A percentile compares a stretch with the other conserved stretches of the same genome.
Evolutionary conservation across 345 rosid genomes (phyloP).

Genomic region (Cardiospermum halicacabum): DNA sequence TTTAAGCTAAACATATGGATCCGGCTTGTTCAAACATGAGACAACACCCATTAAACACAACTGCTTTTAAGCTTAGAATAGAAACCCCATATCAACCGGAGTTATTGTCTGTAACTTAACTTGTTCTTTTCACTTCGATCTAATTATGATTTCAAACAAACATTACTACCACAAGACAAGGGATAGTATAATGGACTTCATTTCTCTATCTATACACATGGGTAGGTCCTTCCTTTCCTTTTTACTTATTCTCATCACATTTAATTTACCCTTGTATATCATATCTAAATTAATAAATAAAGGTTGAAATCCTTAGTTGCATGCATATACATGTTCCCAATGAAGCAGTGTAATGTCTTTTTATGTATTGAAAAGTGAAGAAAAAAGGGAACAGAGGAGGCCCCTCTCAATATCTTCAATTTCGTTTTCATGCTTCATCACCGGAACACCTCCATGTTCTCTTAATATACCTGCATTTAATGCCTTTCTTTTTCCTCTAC

Average conservation of each 20-base stretch:
- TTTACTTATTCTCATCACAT: not conserved
- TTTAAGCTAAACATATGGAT: not conserved
- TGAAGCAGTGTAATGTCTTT: constrained; percentile 4
- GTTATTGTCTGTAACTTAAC: not conserved
- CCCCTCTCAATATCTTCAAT: constrained; percentile 34
- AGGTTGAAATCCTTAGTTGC: not conserved
- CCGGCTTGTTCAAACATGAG: not conserved
- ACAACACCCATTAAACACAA: not conserved
- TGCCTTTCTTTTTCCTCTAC: constrained; percentile 32
- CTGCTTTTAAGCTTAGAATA: not conserved
- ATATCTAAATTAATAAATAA: not conserved
- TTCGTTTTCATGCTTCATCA: constrained; percentile 32
- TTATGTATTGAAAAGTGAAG: constrained; percentile 12
- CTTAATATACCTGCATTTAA: constrained; percentile 45
- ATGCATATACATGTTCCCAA: constrained; percentile 12
- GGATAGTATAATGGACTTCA: constrained; percentile 37
- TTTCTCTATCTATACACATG: constrained; percentile 30
- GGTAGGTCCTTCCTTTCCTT: constrained; percentile 27
- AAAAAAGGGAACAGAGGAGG: constrained; percentile 27
- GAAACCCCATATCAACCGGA: not conserved
- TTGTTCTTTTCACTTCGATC: not conserved
- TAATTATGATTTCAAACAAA: not conserved
- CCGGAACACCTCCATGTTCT: constrained; percentile 37
- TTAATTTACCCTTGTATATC: not conserved
- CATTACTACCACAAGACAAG: constrained; percentile 14